These are phyloP conservation scores for Cytospora piceae DNA, from an alignment of 2,329 filamentous ascomycete species.

Conservation along the genomic window DNA sequence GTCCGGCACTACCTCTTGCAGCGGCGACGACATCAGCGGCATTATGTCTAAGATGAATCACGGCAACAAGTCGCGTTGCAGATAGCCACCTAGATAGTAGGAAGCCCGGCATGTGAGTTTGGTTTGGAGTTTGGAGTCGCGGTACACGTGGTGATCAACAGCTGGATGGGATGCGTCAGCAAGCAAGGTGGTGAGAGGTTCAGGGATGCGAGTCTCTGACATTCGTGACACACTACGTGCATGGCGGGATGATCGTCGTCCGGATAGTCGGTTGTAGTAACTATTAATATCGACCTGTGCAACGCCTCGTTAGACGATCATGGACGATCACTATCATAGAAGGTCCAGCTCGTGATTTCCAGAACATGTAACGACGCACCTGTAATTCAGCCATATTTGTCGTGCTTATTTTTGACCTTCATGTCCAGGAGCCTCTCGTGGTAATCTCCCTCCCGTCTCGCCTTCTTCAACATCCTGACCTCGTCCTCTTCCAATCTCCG, in stretches of 20 bases:
- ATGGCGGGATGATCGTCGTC: not conserved
- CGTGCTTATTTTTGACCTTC: conserved; percentile 90
- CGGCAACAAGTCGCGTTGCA: not conserved
- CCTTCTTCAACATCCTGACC: conserved; percentile 79
- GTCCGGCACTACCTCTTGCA: not conserved
- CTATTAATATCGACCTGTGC: not conserved
- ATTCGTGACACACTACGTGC: not conserved
- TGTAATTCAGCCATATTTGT: conserved; percentile 67
- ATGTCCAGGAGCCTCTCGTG: conserved; percentile 85
- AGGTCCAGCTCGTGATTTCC: not conserved
- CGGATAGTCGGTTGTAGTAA: not conserved
- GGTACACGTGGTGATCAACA: not conserved
- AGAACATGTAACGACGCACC: not conserved
- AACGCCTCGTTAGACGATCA: not conserved
- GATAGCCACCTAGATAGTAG: not conserved
- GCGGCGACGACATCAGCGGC: not conserved
- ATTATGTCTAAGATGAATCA: not conserved
- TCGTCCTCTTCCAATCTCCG: conserved; percentile 81
- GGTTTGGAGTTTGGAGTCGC: not conserved
- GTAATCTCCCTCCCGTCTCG: conserved; percentile 84
- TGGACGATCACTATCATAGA: not conserved
- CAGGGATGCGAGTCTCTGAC: not conserved
- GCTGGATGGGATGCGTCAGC: not conserved
- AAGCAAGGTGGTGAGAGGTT: not conserved
- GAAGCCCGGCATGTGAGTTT: not conserved